A percentile compares a stretch with the other conserved stretches of the same genome.
Conservation (phyloP, 108 stramenopile genomes). For the Cyclotella choctawhatcheeana region DNA sequence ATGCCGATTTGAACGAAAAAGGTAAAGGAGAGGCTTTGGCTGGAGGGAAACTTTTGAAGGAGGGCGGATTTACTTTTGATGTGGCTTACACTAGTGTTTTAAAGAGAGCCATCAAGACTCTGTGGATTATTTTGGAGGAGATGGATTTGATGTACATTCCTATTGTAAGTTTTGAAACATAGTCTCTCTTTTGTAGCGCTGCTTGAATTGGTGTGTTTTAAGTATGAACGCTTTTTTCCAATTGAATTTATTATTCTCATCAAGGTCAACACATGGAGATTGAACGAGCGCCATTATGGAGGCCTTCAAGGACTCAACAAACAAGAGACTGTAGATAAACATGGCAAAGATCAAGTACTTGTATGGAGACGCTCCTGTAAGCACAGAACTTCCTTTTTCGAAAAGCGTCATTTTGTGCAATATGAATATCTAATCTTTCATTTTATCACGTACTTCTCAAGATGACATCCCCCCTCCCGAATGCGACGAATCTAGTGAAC, state of each 20-base stretch:
- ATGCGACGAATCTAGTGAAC: constrained; percentile 67
- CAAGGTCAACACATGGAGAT: constrained; percentile 71
- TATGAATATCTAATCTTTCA: too few species aligned
- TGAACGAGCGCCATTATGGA: constrained; percentile 97
- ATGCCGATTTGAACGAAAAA: constrained; percentile 88
- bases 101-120: constrained; percentile 94
- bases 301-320: constrained; percentile 96
- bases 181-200: background rate
- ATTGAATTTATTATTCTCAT: too few species aligned
- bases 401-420: too few species aligned
- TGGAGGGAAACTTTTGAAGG: constrained; percentile 84
- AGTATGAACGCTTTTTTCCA: background rate
- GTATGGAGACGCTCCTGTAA: constrained; percentile 94
- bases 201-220: background rate
- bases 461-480: constrained; percentile 96
- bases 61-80: constrained; percentile 80
- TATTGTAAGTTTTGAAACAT: constrained; percentile 51
- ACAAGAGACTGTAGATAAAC: constrained; percentile 95
- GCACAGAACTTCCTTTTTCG: too few species aligned
- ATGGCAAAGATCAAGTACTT: constrained; percentile 96
- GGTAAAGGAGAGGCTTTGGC: constrained; percentile 86
- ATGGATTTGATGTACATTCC: constrained; percentile 94
- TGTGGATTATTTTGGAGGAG: constrained; percentile 87
- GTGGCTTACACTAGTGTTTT: constrained; percentile 96
- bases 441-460: too few species aligned